phyloP scores from a whole-genome alignment of 257 asterid species.

The Przewalskia tangutica region DNA sequence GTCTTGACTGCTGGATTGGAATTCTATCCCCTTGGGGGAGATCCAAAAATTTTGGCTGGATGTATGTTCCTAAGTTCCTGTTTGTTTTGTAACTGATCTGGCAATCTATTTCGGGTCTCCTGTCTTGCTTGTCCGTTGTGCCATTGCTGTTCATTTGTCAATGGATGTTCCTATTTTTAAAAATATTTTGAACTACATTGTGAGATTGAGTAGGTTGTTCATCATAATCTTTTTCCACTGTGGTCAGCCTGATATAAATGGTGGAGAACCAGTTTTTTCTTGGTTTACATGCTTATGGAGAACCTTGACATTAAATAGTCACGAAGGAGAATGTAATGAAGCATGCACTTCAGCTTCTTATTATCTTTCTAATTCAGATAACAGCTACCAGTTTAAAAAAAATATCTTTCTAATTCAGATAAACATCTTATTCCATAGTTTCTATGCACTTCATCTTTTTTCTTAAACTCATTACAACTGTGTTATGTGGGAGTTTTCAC shows the following conservation, averaged over 20 bases:
- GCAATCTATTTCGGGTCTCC: conserved; percentile 1
- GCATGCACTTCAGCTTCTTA: neutral
- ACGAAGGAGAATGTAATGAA: neutral
- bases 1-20: conserved; percentile 28
- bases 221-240: neutral
- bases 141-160: neutral
- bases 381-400: too few relatives aligned
- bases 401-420: neutral
- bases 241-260: neutral
- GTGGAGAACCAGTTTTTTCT: neutral
- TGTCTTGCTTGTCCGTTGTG: neutral
- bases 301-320: neutral
- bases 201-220: neutral
- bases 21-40: conserved; percentile 26
- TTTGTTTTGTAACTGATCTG: neutral
- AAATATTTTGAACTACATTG: neutral
- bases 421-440: neutral
- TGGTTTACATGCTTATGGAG: neutral
- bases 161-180: neutral
- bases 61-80: conserved; percentile 42
- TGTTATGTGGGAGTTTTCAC: neutral
- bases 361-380: neutral
- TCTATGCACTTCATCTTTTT: neutral
- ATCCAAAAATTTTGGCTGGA: conserved; percentile 32
- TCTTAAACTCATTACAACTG: neutral